These are phyloP conservation scores for Achaetomiella virescens DNA, from an alignment of 495 filamentous ascomycete species.

Conservation along the genomic window DNA sequence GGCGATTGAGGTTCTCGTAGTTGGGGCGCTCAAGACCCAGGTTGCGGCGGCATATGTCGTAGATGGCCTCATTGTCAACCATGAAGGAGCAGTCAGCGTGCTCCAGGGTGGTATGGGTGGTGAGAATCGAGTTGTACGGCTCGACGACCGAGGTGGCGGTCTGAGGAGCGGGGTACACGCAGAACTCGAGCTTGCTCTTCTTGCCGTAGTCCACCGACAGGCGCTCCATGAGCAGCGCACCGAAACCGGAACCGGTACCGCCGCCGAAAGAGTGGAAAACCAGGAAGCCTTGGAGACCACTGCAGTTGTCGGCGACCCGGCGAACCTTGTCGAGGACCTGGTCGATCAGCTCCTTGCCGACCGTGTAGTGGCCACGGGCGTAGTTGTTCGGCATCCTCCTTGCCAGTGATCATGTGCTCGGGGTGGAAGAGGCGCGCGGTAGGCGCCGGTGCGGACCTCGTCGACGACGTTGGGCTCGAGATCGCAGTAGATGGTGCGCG, in stretches of 20 bases:
- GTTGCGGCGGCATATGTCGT: conserved; percentile 97
- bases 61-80: conserved; percentile 99
- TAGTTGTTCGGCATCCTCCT: conserved; percentile 99
- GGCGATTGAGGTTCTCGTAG: conserved; percentile 96
- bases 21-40: conserved; percentile 93
- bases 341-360: conserved; percentile 98
- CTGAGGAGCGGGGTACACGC: conserved; percentile 95
- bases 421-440: conserved; percentile 96
- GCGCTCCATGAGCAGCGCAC: conserved; percentile 95
- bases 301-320: conserved; percentile 92
- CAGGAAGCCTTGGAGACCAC: conserved; percentile 95
- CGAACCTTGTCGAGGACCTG: conserved; percentile 94
- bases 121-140: conserved; percentile 98
- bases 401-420: conserved; percentile 98
- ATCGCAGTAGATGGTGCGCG: conserved; percentile 98
- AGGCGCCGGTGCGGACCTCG: conserved; percentile 96
- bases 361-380: conserved; percentile 96
- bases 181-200: conserved; percentile 99
- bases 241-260: conserved; percentile 97
- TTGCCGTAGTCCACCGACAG: conserved; percentile 97
- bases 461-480: conserved; percentile 99
- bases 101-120: conserved; percentile 97
- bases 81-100: conserved; percentile 99
- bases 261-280: conserved; percentile 99
- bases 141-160: conserved; percentile 96